These are phyloP conservation scores for Sphagnum fallax DNA, from an alignment of 228 moss, liverwort and hornwort species.

Conservation along the genomic window DNA sequence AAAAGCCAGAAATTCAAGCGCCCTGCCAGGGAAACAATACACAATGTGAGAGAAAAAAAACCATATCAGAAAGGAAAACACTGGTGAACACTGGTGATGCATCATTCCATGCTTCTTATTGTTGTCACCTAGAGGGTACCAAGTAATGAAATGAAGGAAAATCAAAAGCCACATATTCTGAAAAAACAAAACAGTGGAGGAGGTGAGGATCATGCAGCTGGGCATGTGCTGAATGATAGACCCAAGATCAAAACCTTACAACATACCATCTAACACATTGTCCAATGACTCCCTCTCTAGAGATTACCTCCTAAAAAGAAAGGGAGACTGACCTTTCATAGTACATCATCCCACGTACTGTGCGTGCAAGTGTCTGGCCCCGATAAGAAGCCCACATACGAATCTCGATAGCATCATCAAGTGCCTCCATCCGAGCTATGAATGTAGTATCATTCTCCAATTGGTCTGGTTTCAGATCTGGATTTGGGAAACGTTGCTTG, in stretches of 20 bases:
- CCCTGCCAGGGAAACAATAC: slow-evolving; percentile 30
- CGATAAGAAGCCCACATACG: slow-evolving; percentile 97
- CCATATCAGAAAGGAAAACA: neutral
- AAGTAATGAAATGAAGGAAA: too few species aligned
- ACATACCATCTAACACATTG: too few species aligned
- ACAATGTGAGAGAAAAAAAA: too few species aligned
- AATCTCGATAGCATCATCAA: slow-evolving; percentile 55
- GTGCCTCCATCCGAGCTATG: slow-evolving; percentile 15
- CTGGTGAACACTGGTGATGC: neutral
- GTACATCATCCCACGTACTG: slow-evolving; percentile 99
- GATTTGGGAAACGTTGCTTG: slow-evolving; percentile 46
- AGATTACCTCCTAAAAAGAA: neutral
- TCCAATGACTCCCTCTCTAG: too few species aligned
- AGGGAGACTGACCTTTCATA: slow-evolving; percentile 63
- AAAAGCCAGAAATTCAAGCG: slow-evolving; percentile 77
- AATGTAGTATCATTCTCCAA: slow-evolving; percentile 22
- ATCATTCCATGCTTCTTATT: too few species aligned
- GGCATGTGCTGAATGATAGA: too few species aligned
- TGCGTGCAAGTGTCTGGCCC: slow-evolving; percentile 94
- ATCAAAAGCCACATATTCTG: neutral
- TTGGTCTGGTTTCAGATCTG: neutral
- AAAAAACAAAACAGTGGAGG: too few species aligned
- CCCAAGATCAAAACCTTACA: too few species aligned
- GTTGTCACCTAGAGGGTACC: too few species aligned
- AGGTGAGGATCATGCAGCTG: too few species aligned